Base-by-base conservation (phyloP, 345 rosid species). In the Rhodomyrtus tomentosa region DNA sequence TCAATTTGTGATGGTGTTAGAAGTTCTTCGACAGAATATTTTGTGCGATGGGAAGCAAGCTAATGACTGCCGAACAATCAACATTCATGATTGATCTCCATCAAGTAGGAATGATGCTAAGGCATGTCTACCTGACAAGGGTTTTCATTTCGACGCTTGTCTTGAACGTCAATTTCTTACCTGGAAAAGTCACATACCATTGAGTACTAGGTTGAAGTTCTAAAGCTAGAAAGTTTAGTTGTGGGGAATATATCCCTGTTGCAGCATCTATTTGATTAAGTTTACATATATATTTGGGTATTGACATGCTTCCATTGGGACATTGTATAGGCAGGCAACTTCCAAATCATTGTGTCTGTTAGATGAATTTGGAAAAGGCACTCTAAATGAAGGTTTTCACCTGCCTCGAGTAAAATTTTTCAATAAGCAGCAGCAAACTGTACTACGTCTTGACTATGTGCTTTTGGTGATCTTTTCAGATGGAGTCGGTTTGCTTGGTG, bases 351-450 rank as follows among this genome's bases (percentile, higher is more conserved):
- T 96, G 85, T 96, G 98, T 87, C 91, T 96, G 84, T 81, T 96
- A 90, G 99, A 96, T 86, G 99, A 96, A 89, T 96, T 96, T 91
- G 99, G 99, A 86, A 96, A 96, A 94, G 99, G 99, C 73, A 95
- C 99, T 86, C 96, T 96, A n/a, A 92, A 94, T 81, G 98, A 96
- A 95, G 99, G 99, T 95, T 85, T 83, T 49, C 83, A 85, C 81
- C 86, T 59, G 24, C 4, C 14, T 16, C 72, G 5, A 80, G 42
- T 56, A 54, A 14, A 36, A 50, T 50, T 25, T 50, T 84, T 5
- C 76, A 40, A 20, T 49, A 2, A n/a, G 55, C 51, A 55, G 20
- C 55, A 10, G 42, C 42, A 50, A 20, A 50, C n/a, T 9, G 76
- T n/a, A 40, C 27, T 62, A 58, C 14, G 4, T 25, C 50, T 24